Evolutionary conservation across 345 rosid species (phyloP), one percentile per base, ranked within the genome.

Genomic region (Stellera chamaejasme): DNA sequence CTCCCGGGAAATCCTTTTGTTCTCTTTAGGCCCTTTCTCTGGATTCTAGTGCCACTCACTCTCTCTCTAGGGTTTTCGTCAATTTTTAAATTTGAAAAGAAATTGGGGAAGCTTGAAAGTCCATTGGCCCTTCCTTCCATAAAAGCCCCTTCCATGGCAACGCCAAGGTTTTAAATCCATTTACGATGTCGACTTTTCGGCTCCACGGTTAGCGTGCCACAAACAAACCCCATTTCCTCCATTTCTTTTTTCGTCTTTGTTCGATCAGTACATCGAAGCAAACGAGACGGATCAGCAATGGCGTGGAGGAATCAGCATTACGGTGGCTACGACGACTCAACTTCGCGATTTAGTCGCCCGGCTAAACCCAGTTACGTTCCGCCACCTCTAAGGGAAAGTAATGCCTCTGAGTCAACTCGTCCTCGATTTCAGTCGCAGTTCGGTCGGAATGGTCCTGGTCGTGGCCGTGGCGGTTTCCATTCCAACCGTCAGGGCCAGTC

Each of bases 351-450:
- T 6, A 39, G 66, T 54, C 68, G 64, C n/a, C 68, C 53, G 13
- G 39, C 59, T 44, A 72, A 61, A 2, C 46, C 70, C 13, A 46
- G 27, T 7, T 74, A 80, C 68, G 51, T 61, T 1, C 79, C 79
- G 41, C 82, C 72, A 0, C 69, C 51, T 52, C 52, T 58, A 53
- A 58, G 81, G 45, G 61, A 49, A 16, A 25, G 13, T 13, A 13
- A 2, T 51, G 12, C 12, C 42, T 2, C 50, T 53, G 55, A 60
- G 26, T n/a, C 70, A 25, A 13, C 58, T 65, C 58, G 45, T 4
- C 10, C 51, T 46, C 45, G 64, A 49, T 54, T 62, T 47, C 16
- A 52, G 64, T 27, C 54, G 13, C 61, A 42, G n/a, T 48, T 11
- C 48, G 42, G 27, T 28, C 50, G 54, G 11, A 13, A 27, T 4